Base-by-base conservation (phyloP, 495 filamentous ascomycete genomes). In the Penicillium parvum region DNA sequence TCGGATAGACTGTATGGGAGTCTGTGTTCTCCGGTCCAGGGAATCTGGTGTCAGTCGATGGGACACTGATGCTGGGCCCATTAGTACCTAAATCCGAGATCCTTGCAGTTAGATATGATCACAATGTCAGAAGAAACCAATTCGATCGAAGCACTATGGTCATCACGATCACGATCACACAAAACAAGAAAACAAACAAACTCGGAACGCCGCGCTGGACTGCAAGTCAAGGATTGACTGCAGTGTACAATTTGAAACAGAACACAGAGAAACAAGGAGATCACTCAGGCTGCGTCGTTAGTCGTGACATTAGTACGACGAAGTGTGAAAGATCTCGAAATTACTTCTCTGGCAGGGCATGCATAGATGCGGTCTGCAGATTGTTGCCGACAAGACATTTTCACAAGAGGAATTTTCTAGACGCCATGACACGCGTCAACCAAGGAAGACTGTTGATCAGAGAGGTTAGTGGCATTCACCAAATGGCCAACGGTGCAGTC, bases 101-200 rank as follows among this genome's bases (percentile, higher is more conserved):
- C 19, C 35, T 28, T 19, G 37, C 15, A 45, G 47, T 45, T 32
- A 50, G 42, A 50, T 40, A 36, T 12, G 9, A 40, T 32, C 46
- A 37, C 15, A 23, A 17, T 16, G n/a, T 10, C 22, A 19, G 12
- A 43, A 23, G 26, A 19, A 42, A 12, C 26, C 17, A 23, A 16
- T 49, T 43, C 21, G 35, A 34, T 50, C 23, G 29, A 19, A 48
- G 32, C 11, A 41, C 26, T 46, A 52, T 50, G n/a, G 16, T 49
- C 32, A 41, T 33, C 12, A 50, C 22, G 22, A 26, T 45, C 40
- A 45, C 36, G 26, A 10, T 23, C 11, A 11, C 16, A 23, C 21
- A 43, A 20, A 11, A 37, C 15, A 6, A 7, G 14, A 40, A 32
- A 42, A 17, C 23, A 32, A 50, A 20, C 22, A 9, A 25, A 22